Conservation (phyloP, 2,329 filamentous ascomycete genomes). For the Trichoderma asperellum region DNA sequence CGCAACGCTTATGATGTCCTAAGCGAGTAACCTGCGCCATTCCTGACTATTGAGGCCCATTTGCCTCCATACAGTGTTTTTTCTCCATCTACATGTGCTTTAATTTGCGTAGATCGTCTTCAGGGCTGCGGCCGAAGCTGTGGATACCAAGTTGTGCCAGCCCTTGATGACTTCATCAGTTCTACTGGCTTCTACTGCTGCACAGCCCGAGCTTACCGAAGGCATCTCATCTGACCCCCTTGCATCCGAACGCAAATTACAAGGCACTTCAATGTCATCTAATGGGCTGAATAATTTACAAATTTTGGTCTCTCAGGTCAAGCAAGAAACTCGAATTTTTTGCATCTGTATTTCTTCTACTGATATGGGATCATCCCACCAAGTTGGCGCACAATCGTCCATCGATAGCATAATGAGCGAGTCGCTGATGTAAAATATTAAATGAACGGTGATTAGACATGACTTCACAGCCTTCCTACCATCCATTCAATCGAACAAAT, state of each 20-base stretch:
- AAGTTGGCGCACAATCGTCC: neutral
- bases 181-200: slow-evolving; percentile 8
- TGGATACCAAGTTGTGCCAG: neutral
- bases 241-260: neutral
- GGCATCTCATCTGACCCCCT: slow-evolving; percentile 8
- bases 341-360: neutral
- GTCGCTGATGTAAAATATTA: neutral
- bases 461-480: neutral
- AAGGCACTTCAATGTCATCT: slow-evolving; percentile 10
- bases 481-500: neutral
- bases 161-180: slow-evolving; percentile 11
- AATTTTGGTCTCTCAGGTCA: neutral
- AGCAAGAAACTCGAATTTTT: neutral
- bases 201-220: slow-evolving; percentile 12
- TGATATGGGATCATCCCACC: neutral
- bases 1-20: slow-evolving; percentile 1
- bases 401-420: neutral
- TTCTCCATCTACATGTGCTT: neutral
- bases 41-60: slow-evolving; percentile 4
- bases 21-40: slow-evolving; percentile 3
- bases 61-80: slow-evolving; percentile 23
- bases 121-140: neutral
- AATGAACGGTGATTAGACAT: neutral
- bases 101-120: slow-evolving; percentile 2
- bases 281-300: slow-evolving; percentile 3